These are phyloP conservation scores for Ophiorrhiza pumila DNA, from an alignment of 257 asterid species.

Conservation along the genomic window DNA sequence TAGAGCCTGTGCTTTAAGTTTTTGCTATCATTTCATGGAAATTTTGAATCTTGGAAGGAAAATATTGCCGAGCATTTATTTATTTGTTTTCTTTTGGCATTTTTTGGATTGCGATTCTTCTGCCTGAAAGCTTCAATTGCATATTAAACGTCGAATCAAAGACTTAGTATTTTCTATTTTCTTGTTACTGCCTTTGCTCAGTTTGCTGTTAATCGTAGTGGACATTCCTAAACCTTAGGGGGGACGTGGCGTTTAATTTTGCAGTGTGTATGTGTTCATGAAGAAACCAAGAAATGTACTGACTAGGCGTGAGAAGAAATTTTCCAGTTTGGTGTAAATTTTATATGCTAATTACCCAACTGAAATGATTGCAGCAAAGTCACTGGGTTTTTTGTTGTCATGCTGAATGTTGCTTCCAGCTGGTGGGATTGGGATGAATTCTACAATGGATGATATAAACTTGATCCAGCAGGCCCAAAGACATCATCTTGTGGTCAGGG, in stretches of 20 bases:
- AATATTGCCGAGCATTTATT: background rate
- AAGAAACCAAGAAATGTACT: background rate
- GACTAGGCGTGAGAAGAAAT: background rate
- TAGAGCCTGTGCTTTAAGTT: background rate
- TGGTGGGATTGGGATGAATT: conserved; percentile 75
- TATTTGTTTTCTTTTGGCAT: background rate
- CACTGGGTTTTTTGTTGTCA: conserved; percentile 36
- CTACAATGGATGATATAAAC: conserved; percentile 94
- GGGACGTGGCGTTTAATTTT: background rate
- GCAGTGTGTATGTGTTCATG: background rate
- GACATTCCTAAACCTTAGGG: background rate
- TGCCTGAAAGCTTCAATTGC: background rate
- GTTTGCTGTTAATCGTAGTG: no score
- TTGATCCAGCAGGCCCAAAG: conserved; percentile 91
- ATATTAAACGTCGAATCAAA: background rate
- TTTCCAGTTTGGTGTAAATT: background rate
- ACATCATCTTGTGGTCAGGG: conserved; percentile 87
- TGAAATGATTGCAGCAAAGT: background rate
- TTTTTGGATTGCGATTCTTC: no score
- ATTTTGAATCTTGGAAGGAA: conserved; percentile 8
- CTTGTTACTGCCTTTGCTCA: no score
- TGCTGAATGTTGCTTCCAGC: conserved; percentile 91
- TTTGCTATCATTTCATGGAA: background rate
- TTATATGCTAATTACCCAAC: background rate
- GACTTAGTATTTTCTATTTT: background rate